Percentiles rank a stretch among this genome's conserved stretches.
Evolutionary conservation across 441 rosid genomes (phyloP).

Genomic region (Bocquillonia castaneifolia): DNA sequence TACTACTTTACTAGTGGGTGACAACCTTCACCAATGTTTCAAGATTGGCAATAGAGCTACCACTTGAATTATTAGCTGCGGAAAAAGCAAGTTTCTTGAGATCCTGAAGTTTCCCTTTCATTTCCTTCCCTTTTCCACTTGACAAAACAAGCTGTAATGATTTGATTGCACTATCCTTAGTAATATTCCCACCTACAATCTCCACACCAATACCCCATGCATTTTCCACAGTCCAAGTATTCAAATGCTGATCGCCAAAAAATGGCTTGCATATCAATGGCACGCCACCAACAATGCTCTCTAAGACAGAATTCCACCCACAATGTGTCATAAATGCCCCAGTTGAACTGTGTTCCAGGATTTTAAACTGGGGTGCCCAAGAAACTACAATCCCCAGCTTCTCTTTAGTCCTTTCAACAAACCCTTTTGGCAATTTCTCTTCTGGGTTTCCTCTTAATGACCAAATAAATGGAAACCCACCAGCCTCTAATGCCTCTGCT

Average conservation of each 20-base stretch:
- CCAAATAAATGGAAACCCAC: conserved; percentile 41
- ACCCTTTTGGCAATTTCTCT: conserved; percentile 28
- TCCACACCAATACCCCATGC: conserved; percentile 37
- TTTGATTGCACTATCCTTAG: conserved; percentile 20
- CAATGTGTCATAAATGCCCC: conserved; percentile 43
- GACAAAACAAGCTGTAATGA: conserved; percentile 28
- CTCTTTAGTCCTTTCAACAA: conserved; percentile 27
- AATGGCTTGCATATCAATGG: conserved; percentile 51
- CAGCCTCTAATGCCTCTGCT: conserved; percentile 35
- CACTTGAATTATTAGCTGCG: conserved; percentile 31
- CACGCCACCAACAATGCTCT: conserved; percentile 37
- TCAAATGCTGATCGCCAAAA: conserved; percentile 44
- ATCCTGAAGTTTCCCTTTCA: conserved; percentile 27
- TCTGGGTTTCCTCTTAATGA: conserved; percentile 36
- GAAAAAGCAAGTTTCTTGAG: conserved; percentile 27
- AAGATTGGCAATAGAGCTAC: conserved; percentile 36
- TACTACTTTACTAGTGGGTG: too few species aligned
- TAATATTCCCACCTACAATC: conserved; percentile 36
- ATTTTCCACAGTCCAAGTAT: conserved; percentile 29
- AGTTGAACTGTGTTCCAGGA: conserved; percentile 33
- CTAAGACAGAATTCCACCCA: conserved; percentile 51
- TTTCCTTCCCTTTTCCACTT: conserved; percentile 30
- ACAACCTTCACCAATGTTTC: conserved; percentile 28
- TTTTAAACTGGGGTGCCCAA: conserved; percentile 45
- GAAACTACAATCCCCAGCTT: conserved; percentile 41